These are phyloP conservation scores for Pichia cephalocereana DNA, from an alignment of 805 yeast species.

Conservation along the genomic window DNA sequence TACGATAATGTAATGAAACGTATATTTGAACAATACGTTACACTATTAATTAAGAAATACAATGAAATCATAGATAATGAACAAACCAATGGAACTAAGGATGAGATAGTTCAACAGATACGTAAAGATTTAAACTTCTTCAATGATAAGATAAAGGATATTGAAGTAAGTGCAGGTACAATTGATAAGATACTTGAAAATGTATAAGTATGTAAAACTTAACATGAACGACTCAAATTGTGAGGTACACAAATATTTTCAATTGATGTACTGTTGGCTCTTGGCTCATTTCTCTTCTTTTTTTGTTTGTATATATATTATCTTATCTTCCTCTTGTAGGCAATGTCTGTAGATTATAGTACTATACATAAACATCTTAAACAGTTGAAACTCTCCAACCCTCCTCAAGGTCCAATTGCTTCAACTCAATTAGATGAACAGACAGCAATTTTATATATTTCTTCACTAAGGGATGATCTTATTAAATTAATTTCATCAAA, in stretches of 20 bases:
- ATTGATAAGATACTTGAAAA: too few relatives aligned
- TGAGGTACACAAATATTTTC: too few relatives aligned
- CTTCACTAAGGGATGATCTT: slow-evolving; percentile 3
- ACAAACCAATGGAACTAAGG: slow-evolving; percentile 42
- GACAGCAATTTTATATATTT: slow-evolving; percentile 18
- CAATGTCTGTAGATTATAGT: slow-evolving; percentile 15
- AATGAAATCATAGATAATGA: slow-evolving; percentile 37
- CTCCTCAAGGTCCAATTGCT: neutral
- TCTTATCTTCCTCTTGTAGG: too few relatives aligned
- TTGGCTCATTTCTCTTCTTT: too few relatives aligned
- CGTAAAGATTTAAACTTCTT: slow-evolving; percentile 56
- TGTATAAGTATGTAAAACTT: too few relatives aligned
- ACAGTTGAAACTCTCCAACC: slow-evolving; percentile 9
- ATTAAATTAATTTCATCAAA: neutral
- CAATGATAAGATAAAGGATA: slow-evolving; percentile 33
- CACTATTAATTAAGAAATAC: slow-evolving; percentile 42
- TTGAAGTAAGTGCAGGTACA: too few relatives aligned
- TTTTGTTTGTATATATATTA: too few relatives aligned
- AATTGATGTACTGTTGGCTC: too few relatives aligned
- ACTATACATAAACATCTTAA: slow-evolving; percentile 21
- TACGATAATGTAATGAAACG: slow-evolving; percentile 36
- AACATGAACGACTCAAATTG: too few relatives aligned
- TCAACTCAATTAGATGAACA: slow-evolving; percentile 13
- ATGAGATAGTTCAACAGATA: neutral
- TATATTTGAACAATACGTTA: slow-evolving; percentile 52